Evolutionary conservation across 148 eudicot genomes (phyloP).

Genomic region (Rheum nobile): DNA sequence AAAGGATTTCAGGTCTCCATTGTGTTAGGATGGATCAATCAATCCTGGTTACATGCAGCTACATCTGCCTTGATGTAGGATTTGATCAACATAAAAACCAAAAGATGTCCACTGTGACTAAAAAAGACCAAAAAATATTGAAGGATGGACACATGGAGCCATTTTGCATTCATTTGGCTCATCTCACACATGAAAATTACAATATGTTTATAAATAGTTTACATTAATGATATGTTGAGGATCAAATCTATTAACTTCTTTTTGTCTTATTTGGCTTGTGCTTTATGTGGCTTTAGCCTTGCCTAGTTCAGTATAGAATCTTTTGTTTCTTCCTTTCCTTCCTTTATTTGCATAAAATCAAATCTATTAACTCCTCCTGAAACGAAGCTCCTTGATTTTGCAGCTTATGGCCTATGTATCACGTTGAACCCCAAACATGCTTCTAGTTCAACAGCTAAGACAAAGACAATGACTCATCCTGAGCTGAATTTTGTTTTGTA

Average conservation of each 20-base stretch:
- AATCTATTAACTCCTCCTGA: neutral
- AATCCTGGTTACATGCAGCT: neutral
- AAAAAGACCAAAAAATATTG: neutral
- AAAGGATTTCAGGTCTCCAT: neutral
- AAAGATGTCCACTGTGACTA: neutral
- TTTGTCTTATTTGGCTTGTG: neutral
- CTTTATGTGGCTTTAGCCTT: neutral
- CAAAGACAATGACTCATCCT: too few relatives aligned
- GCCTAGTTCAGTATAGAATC: neutral
- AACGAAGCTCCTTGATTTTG: too few relatives aligned
- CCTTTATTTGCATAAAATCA: neutral
- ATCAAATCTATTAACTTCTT: constrained; percentile 1
- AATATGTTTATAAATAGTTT: neutral
- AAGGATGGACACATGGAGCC: neutral
- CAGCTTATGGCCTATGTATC: too few relatives aligned
- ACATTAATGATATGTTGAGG: neutral
- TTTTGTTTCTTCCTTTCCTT: neutral
- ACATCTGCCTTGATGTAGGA: neutral
- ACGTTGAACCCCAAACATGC: too few relatives aligned
- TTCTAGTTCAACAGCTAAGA: too few relatives aligned
- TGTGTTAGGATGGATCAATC: neutral
- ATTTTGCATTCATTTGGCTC: neutral
- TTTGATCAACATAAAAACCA: neutral
- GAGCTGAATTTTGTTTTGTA: too few relatives aligned
- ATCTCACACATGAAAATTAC: neutral